These are phyloP conservation scores for Elsinoe australis DNA, from an alignment of 2,329 filamentous ascomycete species.

Conservation along the genomic window DNA sequence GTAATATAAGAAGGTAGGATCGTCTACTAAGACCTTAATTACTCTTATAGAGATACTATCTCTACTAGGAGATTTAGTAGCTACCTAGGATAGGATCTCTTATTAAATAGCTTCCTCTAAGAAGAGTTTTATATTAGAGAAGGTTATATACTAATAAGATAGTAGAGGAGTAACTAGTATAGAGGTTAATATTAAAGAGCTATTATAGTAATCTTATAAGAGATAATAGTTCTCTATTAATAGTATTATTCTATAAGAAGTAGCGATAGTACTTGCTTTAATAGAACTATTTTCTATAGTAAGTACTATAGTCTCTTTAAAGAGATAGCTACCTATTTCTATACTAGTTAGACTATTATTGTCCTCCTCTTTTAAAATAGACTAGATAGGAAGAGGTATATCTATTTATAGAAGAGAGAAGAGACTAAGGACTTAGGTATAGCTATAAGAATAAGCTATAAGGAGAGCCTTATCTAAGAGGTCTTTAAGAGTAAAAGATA, in stretches of 20 bases:
- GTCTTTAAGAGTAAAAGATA: not conserved
- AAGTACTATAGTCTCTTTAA: slow-evolving; percentile 19
- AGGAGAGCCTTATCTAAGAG: not conserved
- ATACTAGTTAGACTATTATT: slow-evolving; percentile 11
- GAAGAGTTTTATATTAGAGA: no score
- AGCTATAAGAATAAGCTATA: not conserved
- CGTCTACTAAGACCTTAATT: no score
- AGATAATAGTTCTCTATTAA: slow-evolving; percentile 18
- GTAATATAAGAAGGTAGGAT: no score
- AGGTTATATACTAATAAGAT: no score
- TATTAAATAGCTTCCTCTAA: no score
- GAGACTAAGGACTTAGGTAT: not conserved
- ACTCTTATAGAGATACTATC: no score
- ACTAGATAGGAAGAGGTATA: slow-evolving; percentile 3
- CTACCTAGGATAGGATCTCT: no score
- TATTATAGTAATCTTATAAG: slow-evolving; percentile 19
- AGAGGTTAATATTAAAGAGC: slow-evolving; percentile 17
- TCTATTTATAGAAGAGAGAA: not conserved
- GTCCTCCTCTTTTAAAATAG: slow-evolving; percentile 17
- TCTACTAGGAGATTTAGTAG: no score
- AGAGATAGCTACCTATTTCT: slow-evolving; percentile 11
- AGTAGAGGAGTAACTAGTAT: not conserved
- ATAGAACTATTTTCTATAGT: slow-evolving; percentile 1
- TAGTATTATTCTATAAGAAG: slow-evolving; percentile 17
- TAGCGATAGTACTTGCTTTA: not conserved